phyloP scores from a whole-genome alignment of 176 grass and related monocot genomes.

The Oryza meridionalis region DNA sequence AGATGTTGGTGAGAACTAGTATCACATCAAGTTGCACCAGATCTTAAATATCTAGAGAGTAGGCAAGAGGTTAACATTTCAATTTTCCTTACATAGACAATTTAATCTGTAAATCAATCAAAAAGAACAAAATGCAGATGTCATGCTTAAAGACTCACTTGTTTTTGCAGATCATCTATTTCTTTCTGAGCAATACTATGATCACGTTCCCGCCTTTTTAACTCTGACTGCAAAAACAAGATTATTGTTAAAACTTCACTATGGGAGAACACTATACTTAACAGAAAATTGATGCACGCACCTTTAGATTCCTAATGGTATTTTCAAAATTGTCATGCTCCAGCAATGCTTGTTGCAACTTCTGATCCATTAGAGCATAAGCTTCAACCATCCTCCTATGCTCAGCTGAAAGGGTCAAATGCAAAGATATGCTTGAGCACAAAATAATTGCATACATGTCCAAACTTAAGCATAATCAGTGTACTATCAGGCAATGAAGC shows the following conservation, averaged over 20 bases:
- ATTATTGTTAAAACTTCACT: conserved; percentile 34
- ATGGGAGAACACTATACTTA: conserved; percentile 34
- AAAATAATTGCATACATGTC: background rate
- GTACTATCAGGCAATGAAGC: conserved; percentile 5
- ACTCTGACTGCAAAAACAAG: conserved; percentile 71
- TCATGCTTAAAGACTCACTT: conserved; percentile 58
- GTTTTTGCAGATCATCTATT: conserved; percentile 87
- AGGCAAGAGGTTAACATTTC: background rate
- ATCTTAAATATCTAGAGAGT: conserved; percentile 1
- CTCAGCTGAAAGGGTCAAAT: conserved; percentile 59
- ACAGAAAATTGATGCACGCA: background rate
- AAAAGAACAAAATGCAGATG: conserved; percentile 5
- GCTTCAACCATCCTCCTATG: conserved; percentile 93
- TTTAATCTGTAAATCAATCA: background rate
- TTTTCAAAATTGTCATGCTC: conserved; percentile 96
- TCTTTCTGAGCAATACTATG: conserved; percentile 72
- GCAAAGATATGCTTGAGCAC: background rate
- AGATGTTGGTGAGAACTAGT: background rate
- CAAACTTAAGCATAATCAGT: conserved; percentile 8
- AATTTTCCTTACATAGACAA: background rate
- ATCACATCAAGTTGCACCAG: background rate
- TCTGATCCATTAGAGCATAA: conserved; percentile 90
- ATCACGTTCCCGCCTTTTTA: conserved; percentile 79
- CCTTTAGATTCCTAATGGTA: conserved; percentile 84
- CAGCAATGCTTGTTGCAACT: conserved; percentile 87